Evolutionary conservation across 2,329 filamentous ascomycete genomes (phyloP).

Genomic region (Lasiodiplodia gonubiensis): DNA sequence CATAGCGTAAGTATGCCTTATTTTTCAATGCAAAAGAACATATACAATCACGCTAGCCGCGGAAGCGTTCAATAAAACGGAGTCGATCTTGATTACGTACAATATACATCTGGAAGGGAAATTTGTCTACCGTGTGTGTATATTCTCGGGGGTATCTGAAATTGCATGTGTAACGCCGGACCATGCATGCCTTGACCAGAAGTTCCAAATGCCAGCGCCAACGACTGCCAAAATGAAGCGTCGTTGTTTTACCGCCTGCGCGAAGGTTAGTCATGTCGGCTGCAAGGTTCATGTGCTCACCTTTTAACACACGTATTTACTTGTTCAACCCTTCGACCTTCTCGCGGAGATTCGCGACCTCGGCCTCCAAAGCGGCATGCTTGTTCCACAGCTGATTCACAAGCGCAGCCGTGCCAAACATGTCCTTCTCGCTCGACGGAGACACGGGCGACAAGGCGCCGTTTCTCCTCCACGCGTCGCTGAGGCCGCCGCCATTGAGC

Average conservation of each 20-base stretch:
- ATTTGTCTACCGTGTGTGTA: background rate
- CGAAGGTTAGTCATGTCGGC: too few relatives aligned
- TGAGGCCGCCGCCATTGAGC: background rate
- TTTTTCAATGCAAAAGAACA: too few relatives aligned
- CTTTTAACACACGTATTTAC: background rate
- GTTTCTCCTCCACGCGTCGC: background rate
- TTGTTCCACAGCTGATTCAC: conserved; percentile 22
- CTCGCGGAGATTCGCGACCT: conserved; percentile 4
- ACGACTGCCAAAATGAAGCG: background rate
- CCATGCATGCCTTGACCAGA: background rate
- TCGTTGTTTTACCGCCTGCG: background rate
- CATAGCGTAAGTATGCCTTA: too few relatives aligned
- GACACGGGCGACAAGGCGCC: background rate
- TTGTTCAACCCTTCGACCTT: background rate
- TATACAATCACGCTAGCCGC: too few relatives aligned
- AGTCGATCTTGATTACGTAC: background rate
- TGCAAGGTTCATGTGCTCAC: background rate
- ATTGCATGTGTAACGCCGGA: background rate
- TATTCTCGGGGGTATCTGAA: background rate
- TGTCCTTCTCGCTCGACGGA: conserved; percentile 8
- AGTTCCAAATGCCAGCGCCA: background rate
- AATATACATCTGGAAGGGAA: background rate
- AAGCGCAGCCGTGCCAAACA: conserved; percentile 4
- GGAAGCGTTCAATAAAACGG: background rate
- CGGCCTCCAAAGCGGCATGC: conserved; percentile 13